Base-by-base conservation (phyloP, 1,284 basidiomycete species). In the Cutaneotrichosporon dermatis region DNA sequence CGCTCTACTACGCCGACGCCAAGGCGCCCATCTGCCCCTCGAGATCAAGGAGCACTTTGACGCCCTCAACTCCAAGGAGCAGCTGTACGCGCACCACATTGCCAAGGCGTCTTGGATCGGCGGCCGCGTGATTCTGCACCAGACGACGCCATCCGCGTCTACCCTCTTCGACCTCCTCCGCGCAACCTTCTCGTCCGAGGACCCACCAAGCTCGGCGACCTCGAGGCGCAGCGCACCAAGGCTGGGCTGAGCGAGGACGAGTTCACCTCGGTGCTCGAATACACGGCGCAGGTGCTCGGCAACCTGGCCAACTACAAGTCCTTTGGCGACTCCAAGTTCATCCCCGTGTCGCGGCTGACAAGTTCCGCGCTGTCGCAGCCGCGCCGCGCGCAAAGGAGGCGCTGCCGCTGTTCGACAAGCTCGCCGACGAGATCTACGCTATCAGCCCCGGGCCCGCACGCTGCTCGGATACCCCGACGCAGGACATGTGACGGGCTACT, bases 291-390 rank as follows among this genome's bases (percentile, higher is more conserved):
- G 52, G 55, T 61, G 42, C 55, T 64, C 25, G 48, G 51, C 57
- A 64, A 64, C 57, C 59, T 64, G 9, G 62, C 59, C 42, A 62
- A 65, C 63, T 64, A 40, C 59, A 60, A 60, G 57, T 57, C 57
- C 42, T 64, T 64, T 45, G 62, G 62, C 40, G 62, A 64, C 57
- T 51, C 53, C 51, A 64, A 61, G 59, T 61, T 64, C 40, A 59
- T 64, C 41, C 62, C 4, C 62, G 62, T 6, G 59, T 58, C n/a
- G 40, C 16, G 1, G 52, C 37, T 11, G 54, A 13, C 10, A 49
- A 25, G 7, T 58, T 64, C 51, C 51, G 51, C 41, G 54, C 50
- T 36, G 57, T 64, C 11, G 62, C 42, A 1, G 62, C 62, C 0
- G 41, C 54, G 1, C 59, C 52, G 2, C 56, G 57, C 39, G 35